Conservation (phyloP, 2,329 filamentous ascomycete species). For the Scedosporium dehoogii region DNA sequence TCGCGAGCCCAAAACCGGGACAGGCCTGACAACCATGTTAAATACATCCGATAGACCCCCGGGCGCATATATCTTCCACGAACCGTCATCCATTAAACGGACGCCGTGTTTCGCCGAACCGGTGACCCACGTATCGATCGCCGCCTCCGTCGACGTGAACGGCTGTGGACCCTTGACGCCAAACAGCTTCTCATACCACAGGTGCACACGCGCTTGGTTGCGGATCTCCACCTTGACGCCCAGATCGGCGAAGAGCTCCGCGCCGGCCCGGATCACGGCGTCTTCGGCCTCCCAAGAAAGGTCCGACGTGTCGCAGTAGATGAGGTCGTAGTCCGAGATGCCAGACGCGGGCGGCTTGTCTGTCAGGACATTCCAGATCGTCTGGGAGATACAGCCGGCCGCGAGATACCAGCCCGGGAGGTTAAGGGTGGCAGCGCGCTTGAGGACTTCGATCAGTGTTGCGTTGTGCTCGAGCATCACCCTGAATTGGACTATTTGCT, state of each 20-base stretch:
- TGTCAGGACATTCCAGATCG: slow-evolving; percentile 25
- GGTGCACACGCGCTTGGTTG: slow-evolving; percentile 27
- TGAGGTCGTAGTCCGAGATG: slow-evolving; percentile 26
- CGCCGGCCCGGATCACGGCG: slow-evolving; percentile 19
- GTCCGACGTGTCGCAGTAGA: slow-evolving; percentile 23
- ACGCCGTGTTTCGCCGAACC: background rate
- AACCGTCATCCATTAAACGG: slow-evolving; percentile 7
- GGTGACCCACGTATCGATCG: slow-evolving; percentile 24
- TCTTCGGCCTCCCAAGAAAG: slow-evolving; percentile 27
- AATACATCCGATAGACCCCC: slow-evolving; percentile 25
- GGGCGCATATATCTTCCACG: slow-evolving; percentile 25
- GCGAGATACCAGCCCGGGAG: slow-evolving; percentile 25
- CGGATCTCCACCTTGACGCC: slow-evolving; percentile 24
- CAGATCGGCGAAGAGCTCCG: slow-evolving; percentile 19
- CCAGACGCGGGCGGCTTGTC: slow-evolving; percentile 19
- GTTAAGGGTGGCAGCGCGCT: slow-evolving; percentile 15
- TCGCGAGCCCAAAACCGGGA: slow-evolving; percentile 15
- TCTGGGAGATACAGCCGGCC: slow-evolving; percentile 24
- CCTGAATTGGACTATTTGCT: background rate
- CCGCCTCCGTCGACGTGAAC: slow-evolving; percentile 20
- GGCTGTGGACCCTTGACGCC: slow-evolving; percentile 17
- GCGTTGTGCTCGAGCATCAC: slow-evolving; percentile 12
- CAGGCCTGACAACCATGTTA: slow-evolving; percentile 22
- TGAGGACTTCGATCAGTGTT: slow-evolving; percentile 18
- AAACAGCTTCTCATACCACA: slow-evolving; percentile 24